Evolutionary conservation across 2,329 filamentous ascomycete genomes (phyloP), one percentile per base, ranked within the genome.

Genomic region (Neocatenulostroma microsporum): DNA sequence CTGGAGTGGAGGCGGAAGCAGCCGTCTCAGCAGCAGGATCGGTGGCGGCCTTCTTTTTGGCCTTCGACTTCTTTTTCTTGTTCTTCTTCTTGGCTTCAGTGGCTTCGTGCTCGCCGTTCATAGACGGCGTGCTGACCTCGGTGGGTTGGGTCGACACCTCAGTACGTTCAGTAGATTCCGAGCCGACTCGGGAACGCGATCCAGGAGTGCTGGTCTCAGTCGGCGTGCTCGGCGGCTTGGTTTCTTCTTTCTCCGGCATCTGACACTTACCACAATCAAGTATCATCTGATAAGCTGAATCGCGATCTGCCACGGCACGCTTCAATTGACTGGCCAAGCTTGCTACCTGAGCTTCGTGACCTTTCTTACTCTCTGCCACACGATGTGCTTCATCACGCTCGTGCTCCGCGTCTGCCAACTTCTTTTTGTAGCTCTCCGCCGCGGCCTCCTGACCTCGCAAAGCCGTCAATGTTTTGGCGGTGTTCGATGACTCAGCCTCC

Each of bases 21-120:
- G 44, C 35, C 24, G 46, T 37, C 6, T 36, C 33, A 17, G 42
- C 35, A 21, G 41, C 27, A 13, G 41, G 37, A 5, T 40, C 43
- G 21, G 38, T 20, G 21, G 36, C 74, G 13, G 75, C 77, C 67
- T 88, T 84, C 73, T 93, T 83, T 73, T 93, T 94, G 67, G 88
- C 91, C 57, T 85, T 68, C 36, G 66, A 65, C 48, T 62, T 94
- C 68, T 89, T 94, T 58, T 84, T 68, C 48, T 67, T 68, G 46
- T 55, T 84, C 47, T 87, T 88, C 62, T 85, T 93, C 64, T 87
- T 89, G 41, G 65, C 64, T 9, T 67, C 60, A 11, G 54, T 61
- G 10, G 38, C 44, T 11, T 42, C 48, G 13, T 41, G 21, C 27
- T 57, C 54, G 11, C 29, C 45, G 17, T 47, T 49, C 2, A 46